Evolutionary conservation across 345 rosid species (phyloP).

Genomic region (Camelina hispida): DNA sequence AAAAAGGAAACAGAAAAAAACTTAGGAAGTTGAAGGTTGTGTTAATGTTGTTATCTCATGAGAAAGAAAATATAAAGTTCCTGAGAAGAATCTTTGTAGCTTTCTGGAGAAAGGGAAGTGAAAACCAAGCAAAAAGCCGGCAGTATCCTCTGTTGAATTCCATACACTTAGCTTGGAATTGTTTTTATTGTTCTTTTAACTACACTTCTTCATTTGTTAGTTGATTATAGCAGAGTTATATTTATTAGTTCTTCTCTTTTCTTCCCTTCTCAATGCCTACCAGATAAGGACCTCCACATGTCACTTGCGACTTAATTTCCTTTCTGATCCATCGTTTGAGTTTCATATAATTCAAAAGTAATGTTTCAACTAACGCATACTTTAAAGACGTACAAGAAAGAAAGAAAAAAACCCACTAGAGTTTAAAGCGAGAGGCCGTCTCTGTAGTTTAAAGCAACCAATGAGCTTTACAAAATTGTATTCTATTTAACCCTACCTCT

Average conservation of each 20-base stretch:
- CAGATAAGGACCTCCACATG: no score
- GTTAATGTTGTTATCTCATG: conserved; percentile 1
- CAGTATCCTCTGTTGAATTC: conserved; percentile 19
- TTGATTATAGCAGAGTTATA: neutral
- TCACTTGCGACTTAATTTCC: no score
- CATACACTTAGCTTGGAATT: neutral
- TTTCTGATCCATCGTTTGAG: no score
- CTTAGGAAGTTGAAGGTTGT: neutral
- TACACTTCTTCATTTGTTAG: neutral
- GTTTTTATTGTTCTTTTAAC: neutral
- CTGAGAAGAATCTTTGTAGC: neutral
- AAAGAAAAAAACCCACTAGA: no score
- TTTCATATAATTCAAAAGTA: no score
- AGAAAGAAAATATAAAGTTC: neutral
- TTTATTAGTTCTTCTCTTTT: neutral
- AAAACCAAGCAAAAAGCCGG: neutral
- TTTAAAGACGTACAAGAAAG: no score
- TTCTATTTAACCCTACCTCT: no score
- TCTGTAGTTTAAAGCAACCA: no score
- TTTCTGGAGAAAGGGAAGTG: neutral
- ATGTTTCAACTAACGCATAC: no score
- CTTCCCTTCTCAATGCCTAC: no score
- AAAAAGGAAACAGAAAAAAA: neutral
- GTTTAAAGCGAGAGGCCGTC: no score
- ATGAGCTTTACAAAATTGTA: no score